phyloP scores from a whole-genome alignment of 1,139 yeast genomes.

The Hanseniaspora uvarum region DNA sequence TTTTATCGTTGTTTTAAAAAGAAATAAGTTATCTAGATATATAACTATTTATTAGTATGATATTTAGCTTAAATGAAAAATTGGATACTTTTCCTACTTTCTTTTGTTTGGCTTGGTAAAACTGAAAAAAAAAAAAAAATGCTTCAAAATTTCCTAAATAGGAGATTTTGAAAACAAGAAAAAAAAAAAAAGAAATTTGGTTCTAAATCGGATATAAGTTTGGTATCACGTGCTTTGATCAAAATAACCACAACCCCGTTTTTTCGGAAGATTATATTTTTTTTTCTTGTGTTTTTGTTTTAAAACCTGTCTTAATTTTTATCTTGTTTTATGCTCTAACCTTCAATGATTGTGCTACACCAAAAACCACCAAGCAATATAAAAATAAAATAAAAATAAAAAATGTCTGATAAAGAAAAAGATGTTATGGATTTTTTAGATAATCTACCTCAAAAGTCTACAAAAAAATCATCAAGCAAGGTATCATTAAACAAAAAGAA shows the following conservation, averaged over 20 bases:
- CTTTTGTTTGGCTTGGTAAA: background rate
- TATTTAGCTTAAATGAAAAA: no score
- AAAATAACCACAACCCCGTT: background rate
- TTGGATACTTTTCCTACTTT: no score
- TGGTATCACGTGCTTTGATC: background rate
- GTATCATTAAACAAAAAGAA: slow-evolving; percentile 24
- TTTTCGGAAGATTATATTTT: background rate
- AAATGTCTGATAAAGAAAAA: slow-evolving; percentile 38
- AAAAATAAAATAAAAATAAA: slow-evolving; percentile 15
- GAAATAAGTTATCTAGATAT: no score
- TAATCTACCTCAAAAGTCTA: slow-evolving; percentile 64
- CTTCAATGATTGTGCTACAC: background rate
- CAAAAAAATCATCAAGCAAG: slow-evolving; percentile 31
- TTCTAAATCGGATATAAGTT: background rate
- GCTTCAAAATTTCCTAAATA: background rate
- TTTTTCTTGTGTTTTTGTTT: background rate
- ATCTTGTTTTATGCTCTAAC: background rate
- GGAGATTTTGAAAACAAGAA: slow-evolving; percentile 4
- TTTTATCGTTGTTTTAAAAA: no score
- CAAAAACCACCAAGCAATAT: background rate
- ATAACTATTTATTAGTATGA: no score
- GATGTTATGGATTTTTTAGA: slow-evolving; percentile 86
- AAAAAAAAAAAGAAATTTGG: slow-evolving; percentile 3
- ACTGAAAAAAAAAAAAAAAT: slow-evolving; percentile 1
- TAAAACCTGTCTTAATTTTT: background rate